These are phyloP conservation scores for Rutstroemia sp. DNA, from an alignment of 2,329 filamentous ascomycete genomes.

Conservation along the genomic window DNA sequence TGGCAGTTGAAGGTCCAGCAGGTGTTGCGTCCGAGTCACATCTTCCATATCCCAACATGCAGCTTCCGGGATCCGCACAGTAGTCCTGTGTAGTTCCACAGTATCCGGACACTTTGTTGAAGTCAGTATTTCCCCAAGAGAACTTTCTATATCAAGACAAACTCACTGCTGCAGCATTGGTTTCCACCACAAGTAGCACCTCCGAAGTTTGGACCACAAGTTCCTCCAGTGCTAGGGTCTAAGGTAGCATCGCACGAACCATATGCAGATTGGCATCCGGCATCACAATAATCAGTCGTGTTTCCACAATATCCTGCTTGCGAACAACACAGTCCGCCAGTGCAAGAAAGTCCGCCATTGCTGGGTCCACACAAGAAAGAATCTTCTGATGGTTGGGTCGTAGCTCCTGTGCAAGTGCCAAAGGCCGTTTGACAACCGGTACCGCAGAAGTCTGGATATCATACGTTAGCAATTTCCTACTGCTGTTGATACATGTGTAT, in stretches of 20 bases:
- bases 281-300: constrained; percentile 6
- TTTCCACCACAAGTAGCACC: constrained; percentile 8
- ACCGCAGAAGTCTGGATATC: constrained; percentile 22
- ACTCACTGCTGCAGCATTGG: constrained; percentile 14
- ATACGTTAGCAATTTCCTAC: not conserved
- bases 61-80: constrained; percentile 17
- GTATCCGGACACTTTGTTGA: constrained; percentile 9
- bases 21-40: constrained; percentile 52
- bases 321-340: constrained; percentile 5
- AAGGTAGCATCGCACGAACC: constrained; percentile 6
- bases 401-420: constrained; percentile 4
- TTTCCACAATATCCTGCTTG: constrained; percentile 6
- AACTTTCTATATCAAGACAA: not conserved
- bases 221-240: not conserved
- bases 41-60: constrained; percentile 18
- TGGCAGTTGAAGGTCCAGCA: constrained; percentile 45
- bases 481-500: not conserved
- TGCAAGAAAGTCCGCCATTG: constrained; percentile 4
- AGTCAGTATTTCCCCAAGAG: not conserved
- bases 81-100: constrained; percentile 11
- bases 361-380: constrained; percentile 1
- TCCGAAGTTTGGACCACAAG: constrained; percentile 11
- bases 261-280: constrained; percentile 18
- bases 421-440: constrained; percentile 14
- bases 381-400: not conserved